Conservation (phyloP, 129 eudicot genomes). For the Flaveria ramosissima region DNA sequence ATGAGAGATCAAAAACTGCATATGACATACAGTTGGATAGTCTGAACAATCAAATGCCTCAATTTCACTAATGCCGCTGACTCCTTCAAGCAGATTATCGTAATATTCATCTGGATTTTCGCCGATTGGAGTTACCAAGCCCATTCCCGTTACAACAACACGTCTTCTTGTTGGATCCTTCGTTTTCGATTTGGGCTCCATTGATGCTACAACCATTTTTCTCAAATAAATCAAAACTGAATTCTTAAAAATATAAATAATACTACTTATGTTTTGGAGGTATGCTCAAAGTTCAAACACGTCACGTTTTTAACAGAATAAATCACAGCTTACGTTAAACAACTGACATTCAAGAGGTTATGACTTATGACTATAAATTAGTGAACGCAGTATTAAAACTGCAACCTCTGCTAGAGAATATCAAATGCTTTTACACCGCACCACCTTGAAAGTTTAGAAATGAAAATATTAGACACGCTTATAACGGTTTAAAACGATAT, state of each 20-base stretch:
- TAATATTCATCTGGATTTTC: slow-evolving; percentile 65
- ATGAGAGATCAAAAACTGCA: background rate
- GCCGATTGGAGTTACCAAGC: slow-evolving; percentile 78
- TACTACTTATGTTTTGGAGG: too few species aligned
- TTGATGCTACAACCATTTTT: slow-evolving; percentile 43
- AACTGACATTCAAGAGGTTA: too few species aligned
- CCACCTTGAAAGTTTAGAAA: background rate
- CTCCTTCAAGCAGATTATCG: slow-evolving; percentile 78
- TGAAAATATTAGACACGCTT: background rate
- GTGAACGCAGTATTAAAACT: too few species aligned
- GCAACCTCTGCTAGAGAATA: too few species aligned
- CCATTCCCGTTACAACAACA: slow-evolving; percentile 93
- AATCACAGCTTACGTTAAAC: too few species aligned
- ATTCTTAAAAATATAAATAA: too few species aligned
- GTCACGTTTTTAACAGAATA: too few species aligned
- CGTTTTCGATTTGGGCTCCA: slow-evolving; percentile 32
- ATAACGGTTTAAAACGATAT: background rate
- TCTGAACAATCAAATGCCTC: slow-evolving; percentile 73
- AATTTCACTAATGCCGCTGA: slow-evolving; percentile 76
- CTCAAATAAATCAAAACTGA: slow-evolving; percentile 6
- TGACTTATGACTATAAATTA: too few species aligned
- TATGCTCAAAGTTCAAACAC: too few species aligned
- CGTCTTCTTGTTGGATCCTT: slow-evolving; percentile 52
- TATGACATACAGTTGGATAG: slow-evolving; percentile 67
- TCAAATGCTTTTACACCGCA: too few species aligned